These are phyloP conservation scores for Talaromyces proteolyticus DNA, from an alignment of 495 filamentous ascomycete species.

Conservation along the genomic window DNA sequence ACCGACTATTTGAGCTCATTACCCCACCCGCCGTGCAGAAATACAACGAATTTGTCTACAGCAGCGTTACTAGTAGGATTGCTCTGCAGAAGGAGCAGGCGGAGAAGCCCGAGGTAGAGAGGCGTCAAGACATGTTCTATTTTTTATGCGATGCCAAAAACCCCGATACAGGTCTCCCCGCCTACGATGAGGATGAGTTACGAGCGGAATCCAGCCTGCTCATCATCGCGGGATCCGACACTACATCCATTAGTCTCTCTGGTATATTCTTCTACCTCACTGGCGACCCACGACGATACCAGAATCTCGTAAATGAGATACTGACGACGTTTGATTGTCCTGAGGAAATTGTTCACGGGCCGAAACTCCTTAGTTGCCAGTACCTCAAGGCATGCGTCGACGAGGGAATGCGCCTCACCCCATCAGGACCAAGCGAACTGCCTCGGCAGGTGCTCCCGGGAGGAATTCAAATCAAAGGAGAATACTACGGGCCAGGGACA, in stretches of 20 bases:
- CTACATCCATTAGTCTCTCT: conserved; percentile 21
- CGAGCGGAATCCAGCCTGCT: conserved; percentile 22
- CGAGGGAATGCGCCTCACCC: conserved; percentile 65
- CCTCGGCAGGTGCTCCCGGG: conserved; percentile 58
- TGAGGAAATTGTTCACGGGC: conserved; percentile 21
- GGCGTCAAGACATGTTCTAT: conserved; percentile 26
- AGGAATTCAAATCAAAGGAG: conserved; percentile 51
- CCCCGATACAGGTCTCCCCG: conserved; percentile 15
- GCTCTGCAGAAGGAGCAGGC: neutral
- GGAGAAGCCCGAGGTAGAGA: conserved; percentile 3
- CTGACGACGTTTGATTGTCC: conserved; percentile 15
- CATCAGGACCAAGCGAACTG: conserved; percentile 54
- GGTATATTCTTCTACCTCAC: conserved; percentile 29
- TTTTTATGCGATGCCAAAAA: conserved; percentile 21
- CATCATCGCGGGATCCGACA: conserved; percentile 48
- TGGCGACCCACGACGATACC: conserved; percentile 15
- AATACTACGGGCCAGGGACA: conserved; percentile 46
- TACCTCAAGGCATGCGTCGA: conserved; percentile 51
- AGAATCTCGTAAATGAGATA: conserved; percentile 20
- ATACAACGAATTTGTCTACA: conserved; percentile 4
- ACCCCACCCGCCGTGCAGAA: neutral
- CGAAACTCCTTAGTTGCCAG: conserved; percentile 33
- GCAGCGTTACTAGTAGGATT: conserved; percentile 1
- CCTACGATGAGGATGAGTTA: conserved; percentile 19
- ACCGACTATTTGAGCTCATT: conserved; percentile 3